Percentiles rank a stretch among this genome's conserved stretches.
These are phyloP conservation scores for Hypoxylon sp. DNA, from an alignment of 2,329 filamentous ascomycete genomes.

Conservation along the genomic window DNA sequence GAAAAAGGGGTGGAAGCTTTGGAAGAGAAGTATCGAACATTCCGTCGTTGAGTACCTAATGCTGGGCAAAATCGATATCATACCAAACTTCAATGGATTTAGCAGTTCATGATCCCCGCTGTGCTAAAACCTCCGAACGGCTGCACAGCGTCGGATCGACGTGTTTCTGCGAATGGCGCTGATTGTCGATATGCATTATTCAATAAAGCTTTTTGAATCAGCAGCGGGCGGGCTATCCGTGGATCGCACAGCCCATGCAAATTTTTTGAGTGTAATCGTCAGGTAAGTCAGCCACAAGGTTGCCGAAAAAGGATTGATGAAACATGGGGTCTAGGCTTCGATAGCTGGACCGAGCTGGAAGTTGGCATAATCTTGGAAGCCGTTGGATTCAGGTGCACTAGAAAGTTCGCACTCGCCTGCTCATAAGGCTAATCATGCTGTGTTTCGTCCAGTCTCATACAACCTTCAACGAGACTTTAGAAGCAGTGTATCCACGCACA, in stretches of 20 bases:
- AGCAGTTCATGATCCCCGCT: constrained; percentile 29
- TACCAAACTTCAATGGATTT: constrained; percentile 34
- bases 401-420: constrained; percentile 2
- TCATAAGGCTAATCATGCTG: constrained; percentile 21
- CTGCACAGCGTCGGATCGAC: constrained; percentile 40
- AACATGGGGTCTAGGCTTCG: constrained; percentile 43
- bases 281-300: constrained; percentile 21
- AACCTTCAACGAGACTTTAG: constrained; percentile 17
- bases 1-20: constrained; percentile 19
- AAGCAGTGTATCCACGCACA: constrained; percentile 4
- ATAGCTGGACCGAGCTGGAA: constrained; percentile 23
- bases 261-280: constrained; percentile 21
- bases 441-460: constrained; percentile 21
- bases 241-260: constrained; percentile 27
- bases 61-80: constrained; percentile 12
- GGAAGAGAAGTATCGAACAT: constrained; percentile 22
- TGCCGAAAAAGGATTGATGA: constrained; percentile 43
- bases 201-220: constrained; percentile 18
- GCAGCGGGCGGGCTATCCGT: constrained; percentile 8
- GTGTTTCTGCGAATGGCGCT: constrained; percentile 23
- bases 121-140: constrained; percentile 38
- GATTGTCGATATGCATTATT: constrained; percentile 16
- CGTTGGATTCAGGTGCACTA: constrained; percentile 16
- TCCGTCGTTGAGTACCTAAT: constrained; percentile 6
- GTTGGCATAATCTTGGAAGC: constrained; percentile 18